A percentile compares a stretch with the other conserved stretches of the same genome.
Evolutionary conservation across 2,329 filamentous ascomycete genomes (phyloP).

Genomic region (Penicillium psychrosexuale): DNA sequence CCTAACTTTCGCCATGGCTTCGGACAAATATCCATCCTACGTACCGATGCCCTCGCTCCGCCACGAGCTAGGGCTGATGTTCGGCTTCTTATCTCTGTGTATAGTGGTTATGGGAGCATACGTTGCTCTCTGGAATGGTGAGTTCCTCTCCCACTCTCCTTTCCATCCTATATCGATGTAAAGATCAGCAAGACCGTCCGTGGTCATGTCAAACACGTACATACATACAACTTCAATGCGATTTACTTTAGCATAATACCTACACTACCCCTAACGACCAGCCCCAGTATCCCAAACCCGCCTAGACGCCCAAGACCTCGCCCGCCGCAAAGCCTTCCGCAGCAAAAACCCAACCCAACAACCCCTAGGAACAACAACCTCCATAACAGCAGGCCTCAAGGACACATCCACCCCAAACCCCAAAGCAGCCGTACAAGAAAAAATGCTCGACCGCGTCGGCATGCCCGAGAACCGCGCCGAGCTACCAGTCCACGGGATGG

Average conservation of each 20-base stretch:
- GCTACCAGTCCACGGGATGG: constrained; percentile 15
- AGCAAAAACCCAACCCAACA: constrained; percentile 1
- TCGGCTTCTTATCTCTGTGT: constrained; percentile 37
- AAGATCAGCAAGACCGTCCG: background rate
- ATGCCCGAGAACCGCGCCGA: constrained; percentile 11
- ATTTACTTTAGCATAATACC: background rate
- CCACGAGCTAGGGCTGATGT: constrained; percentile 41
- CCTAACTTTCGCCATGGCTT: background rate
- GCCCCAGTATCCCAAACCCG: constrained; percentile 24
- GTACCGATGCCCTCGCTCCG: constrained; percentile 32
- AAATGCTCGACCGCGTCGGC: constrained; percentile 23
- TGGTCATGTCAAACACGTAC: background rate
- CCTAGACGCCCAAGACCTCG: constrained; percentile 29
- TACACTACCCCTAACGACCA: constrained; percentile 1
- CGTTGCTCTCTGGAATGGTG: constrained; percentile 36
- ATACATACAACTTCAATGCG: background rate
- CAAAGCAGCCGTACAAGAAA: constrained; percentile 23
- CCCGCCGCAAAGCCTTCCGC: constrained; percentile 33
- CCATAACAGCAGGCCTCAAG: background rate
- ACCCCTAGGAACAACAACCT: constrained; percentile 3
- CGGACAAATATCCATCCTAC: constrained; percentile 23
- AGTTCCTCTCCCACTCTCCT: constrained; percentile 1
- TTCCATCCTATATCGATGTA: background rate
- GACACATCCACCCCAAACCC: too few species aligned
- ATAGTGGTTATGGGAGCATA: constrained; percentile 36